These are phyloP conservation scores for Trichophyton rubrum DNA, from an alignment of 2,329 filamentous ascomycete species.

Conservation along the genomic window DNA sequence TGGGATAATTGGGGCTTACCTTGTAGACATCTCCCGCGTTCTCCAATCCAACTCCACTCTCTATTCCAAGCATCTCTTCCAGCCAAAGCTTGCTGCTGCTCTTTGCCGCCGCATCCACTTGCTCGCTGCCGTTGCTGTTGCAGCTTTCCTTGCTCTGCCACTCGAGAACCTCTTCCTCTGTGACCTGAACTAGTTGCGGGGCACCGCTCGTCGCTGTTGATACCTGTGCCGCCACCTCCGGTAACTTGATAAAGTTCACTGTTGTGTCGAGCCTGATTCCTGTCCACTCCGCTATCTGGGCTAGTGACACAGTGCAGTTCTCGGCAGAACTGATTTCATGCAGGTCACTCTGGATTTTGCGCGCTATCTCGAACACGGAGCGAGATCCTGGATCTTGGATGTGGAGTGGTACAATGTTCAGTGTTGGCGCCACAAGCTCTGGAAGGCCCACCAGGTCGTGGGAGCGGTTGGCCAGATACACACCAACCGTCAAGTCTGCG, in stretches of 20 bases:
- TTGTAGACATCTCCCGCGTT: constrained; percentile 12
- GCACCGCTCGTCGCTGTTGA: background rate
- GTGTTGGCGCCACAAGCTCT: constrained; percentile 51
- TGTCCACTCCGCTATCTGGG: constrained; percentile 65
- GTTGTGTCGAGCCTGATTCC: constrained; percentile 57
- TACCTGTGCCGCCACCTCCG: constrained; percentile 19
- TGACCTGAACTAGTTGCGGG: constrained; percentile 1
- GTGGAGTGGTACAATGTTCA: constrained; percentile 64
- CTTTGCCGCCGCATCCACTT: background rate
- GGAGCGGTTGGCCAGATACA: constrained; percentile 72
- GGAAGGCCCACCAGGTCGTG: constrained; percentile 40
- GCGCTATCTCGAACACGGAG: constrained; percentile 42
- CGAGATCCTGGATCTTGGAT: constrained; percentile 30
- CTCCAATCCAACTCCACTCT: background rate
- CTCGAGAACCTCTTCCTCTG: constrained; percentile 6
- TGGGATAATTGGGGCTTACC: constrained; percentile 9
- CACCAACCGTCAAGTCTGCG: constrained; percentile 50
- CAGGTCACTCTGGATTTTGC: constrained; percentile 55
- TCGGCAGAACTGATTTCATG: constrained; percentile 44
- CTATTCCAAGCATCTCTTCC: background rate
- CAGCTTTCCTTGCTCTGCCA: background rate
- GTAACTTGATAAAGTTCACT: constrained; percentile 65
- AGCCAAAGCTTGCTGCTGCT: background rate
- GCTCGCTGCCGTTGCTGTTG: too few species aligned
- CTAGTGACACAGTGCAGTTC: constrained; percentile 50